Evolutionary conservation across 257 asterid genomes (phyloP), one percentile per base, ranked within the genome.

Genomic region (Solanum raphanifolium): DNA sequence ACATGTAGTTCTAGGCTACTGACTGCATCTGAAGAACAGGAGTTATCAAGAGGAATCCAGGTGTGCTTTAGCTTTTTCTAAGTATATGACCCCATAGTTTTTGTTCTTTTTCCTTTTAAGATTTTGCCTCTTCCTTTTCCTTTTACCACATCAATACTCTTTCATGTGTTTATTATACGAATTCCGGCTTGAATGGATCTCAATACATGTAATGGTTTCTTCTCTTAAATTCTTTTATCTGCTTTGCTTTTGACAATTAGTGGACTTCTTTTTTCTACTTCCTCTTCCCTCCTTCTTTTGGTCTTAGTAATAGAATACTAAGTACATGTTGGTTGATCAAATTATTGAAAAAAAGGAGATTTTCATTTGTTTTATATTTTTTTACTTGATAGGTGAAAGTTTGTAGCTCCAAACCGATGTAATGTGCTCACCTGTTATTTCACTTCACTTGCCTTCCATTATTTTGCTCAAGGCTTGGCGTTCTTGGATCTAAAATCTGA

Each of bases 41-140:
- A 88, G 90, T 91, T 97, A 87, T 95, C 99, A 27, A 90, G 73
- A 88, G 98, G 98, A 90, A 95, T 95, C 84, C 98, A 97, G 98
- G 99, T 95, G 98, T 95, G 88, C 85, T 66, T 75, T 31, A 58
- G 75, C 86, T 83, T 38, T 86, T 46, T 11, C 85, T 16, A 81
- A 29, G 27, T 46, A 81, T 81, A 27, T 27, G 68, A 48, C n/a
- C 85, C 18, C 55, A 27, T 16, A 71, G 60, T 52, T 52, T 21
- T 85, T 86, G 71, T 71, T 87, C 86, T 9, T 13, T 25, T 74
- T 46, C 11, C 73, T 85, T 38, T 60, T 39, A 62, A 35, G 66
- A 46, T 66, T 62, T 87, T 27, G 38, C 85, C 27, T 16, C 66
- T 27, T 43, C 39, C 65, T 9, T 43, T 43, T 81, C 9, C 85